Base-by-base conservation (phyloP, 148 eudicot genomes). In the Rhododendron ferrugineum region DNA sequence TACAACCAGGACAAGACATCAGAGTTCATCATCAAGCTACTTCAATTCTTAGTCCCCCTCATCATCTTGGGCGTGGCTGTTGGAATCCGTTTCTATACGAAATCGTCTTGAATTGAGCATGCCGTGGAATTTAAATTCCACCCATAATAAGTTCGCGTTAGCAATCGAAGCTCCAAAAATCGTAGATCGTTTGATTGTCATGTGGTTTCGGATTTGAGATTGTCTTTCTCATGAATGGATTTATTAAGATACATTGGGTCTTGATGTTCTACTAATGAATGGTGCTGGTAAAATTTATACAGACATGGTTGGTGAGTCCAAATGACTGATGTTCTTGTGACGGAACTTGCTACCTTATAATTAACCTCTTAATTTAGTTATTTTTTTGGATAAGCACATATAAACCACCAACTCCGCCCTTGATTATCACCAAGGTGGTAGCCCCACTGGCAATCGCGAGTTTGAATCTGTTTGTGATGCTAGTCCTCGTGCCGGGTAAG, bases 1-100 rank as follows among this genome's bases (percentile, higher is more conserved):
- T 88, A 89, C 92, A 87, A 92, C 90, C 95, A 92, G 18, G 97
- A 90, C 88, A 93, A 92, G 88, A 90, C 96, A 76, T 79, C 94
- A 3, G 94, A 93, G 83, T 93, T 93, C 87, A 75, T 91, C 86
- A 85, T 96, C 88, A 96, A 89, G 93, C 87, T 96, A 83, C 94
- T 96, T 84, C 98, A 93, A 88, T 93, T 94, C 92, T 92, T 96
- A 20, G 94, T 96, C 60, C 98, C 98, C 72, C 89, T 94, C 62
- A 52, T 92, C 58, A 93, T 96, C 36, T 88, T 96, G 87, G 95
- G 91, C 23, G 86, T 93, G 54, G 98, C 98, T 81, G 81, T 96
- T 14, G 98, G 91, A 54, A 83, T 96, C 84, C 95, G 94, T 81
- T 88, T 93, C 86, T 96, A 94, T 85, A 91, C 94, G 77, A 92